These are phyloP conservation scores for Schizophyllum commune DNA, from an alignment of 1,284 basidiomycete genomes.

Conservation along the genomic window DNA sequence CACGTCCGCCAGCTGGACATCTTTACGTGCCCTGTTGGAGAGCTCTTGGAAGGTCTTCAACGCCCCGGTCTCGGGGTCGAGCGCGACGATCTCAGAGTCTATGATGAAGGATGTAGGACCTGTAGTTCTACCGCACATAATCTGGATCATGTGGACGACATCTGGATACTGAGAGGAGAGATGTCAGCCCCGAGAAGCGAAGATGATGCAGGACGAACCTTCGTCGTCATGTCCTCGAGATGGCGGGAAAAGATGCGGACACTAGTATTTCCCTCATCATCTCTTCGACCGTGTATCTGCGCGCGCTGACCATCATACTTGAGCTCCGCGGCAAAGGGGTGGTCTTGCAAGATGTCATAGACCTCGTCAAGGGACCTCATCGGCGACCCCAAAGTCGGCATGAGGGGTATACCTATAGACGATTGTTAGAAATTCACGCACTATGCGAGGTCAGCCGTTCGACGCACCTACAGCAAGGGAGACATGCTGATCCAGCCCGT, in stretches of 20 bases:
- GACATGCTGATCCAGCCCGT: constrained; percentile 56
- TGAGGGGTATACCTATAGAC: constrained; percentile 53
- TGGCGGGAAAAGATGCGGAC: constrained; percentile 84
- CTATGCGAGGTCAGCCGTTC: constrained; percentile 25
- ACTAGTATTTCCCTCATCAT: constrained; percentile 32
- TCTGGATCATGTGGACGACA: constrained; percentile 52
- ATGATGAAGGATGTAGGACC: constrained; percentile 72
- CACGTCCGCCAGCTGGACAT: constrained; percentile 75
- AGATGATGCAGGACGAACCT: constrained; percentile 34
- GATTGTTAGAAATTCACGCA: neutral
- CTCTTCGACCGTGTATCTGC: constrained; percentile 76
- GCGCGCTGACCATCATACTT: constrained; percentile 89
- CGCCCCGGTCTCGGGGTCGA: constrained; percentile 57
- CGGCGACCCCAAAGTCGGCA: constrained; percentile 75
- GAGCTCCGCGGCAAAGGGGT: constrained; percentile 77
- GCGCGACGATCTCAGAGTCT: constrained; percentile 79
- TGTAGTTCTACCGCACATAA: constrained; percentile 34
- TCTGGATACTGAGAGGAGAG: constrained; percentile 72
- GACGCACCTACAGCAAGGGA: constrained; percentile 67
- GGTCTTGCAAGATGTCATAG: constrained; percentile 60
- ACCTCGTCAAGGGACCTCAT: constrained; percentile 81
- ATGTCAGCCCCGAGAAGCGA: constrained; percentile 6
- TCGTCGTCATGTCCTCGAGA: constrained; percentile 88
- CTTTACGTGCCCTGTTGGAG: constrained; percentile 80
- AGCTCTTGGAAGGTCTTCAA: constrained; percentile 83